Base-by-base conservation (phyloP, 768 basidiomycete species). In the Pulveroboletus sp. region DNA sequence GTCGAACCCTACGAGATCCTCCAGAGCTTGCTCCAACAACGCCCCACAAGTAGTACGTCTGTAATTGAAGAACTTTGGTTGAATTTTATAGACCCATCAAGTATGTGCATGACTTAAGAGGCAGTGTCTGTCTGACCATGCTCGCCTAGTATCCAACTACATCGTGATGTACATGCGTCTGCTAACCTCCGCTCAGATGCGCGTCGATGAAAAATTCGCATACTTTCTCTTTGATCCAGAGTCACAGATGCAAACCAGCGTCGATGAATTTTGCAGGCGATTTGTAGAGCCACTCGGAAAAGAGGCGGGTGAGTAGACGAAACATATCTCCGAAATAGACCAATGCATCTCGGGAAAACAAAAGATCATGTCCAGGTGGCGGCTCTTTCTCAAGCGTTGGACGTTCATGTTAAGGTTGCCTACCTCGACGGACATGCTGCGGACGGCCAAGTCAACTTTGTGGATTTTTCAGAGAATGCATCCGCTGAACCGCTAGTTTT, bases 101-200 rank as follows among this genome's bases (percentile, higher is more conserved):
- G 83, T 82, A 55, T 47, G 72, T 52, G 14, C 45, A 32, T 31
- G 7, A 27, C 46, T 11, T 1, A 29, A 33, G 8, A 33, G 17
- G 10, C 8, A 19, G 6, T n/a, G 16, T 35, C 23, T 37, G 7
- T 31, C 29, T 20, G 12, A 58, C 37, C 31, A 7, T 12, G 3
- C 23, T 31, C 1, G 43, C 16, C 27, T 33, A 85, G 84, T 71
- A 9, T 86, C 84, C 7, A 86, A 88, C 64, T 80, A 81, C 20
- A 81, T 91, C 61, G 85, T 90, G 19, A 78, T 85, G 52, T 92
- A 84, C 64, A 75, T 97, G 56, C 80, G 94, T 38, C 74, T 94
- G 47, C 68, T 94, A 17, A 88, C 94, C 6, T 88, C 90, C 0
- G 85, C 91, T 3, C 82, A 90, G 66, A 87, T 95, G 50, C 84